These are phyloP conservation scores for Neoboletus subvelutipes DNA, from an alignment of 768 basidiomycete genomes.

Conservation along the genomic window DNA sequence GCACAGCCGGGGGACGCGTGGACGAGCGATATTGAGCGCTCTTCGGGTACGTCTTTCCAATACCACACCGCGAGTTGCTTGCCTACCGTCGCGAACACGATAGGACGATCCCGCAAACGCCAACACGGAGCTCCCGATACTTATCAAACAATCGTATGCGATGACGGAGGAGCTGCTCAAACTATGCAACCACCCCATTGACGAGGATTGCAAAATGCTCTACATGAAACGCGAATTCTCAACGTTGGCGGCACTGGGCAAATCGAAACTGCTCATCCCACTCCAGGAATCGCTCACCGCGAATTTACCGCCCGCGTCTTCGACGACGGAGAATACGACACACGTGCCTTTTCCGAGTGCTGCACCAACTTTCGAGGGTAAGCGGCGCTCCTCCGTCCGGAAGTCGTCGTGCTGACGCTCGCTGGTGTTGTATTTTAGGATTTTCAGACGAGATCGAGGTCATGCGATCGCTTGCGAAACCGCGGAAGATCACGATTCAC, in stretches of 20 bases:
- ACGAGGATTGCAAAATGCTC: constrained; percentile 37
- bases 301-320: constrained; percentile 75
- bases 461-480: constrained; percentile 89
- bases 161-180: constrained; percentile 72
- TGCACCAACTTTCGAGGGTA: constrained; percentile 73
- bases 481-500: constrained; percentile 83
- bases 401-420: not conserved
- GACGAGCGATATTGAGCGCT: constrained; percentile 53
- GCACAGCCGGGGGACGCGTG: constrained; percentile 55
- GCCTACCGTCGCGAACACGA: not conserved
- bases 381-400: not conserved
- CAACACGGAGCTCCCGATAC: constrained; percentile 40
- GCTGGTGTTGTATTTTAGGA: constrained; percentile 38
- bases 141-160: constrained; percentile 52
- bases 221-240: constrained; percentile 53
- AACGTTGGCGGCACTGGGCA: constrained; percentile 53
- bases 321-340: constrained; percentile 42
- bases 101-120: constrained; percentile 50
- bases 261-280: constrained; percentile 77
- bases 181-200: constrained; percentile 58
- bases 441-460: constrained; percentile 83
- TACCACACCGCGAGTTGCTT: not conserved
- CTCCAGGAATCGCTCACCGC: constrained; percentile 91
- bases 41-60: constrained; percentile 47
- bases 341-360: constrained; percentile 81